Evolutionary conservation across 2,329 filamentous ascomycete genomes (phyloP).

Genomic region (Nothopassalora personata): DNA sequence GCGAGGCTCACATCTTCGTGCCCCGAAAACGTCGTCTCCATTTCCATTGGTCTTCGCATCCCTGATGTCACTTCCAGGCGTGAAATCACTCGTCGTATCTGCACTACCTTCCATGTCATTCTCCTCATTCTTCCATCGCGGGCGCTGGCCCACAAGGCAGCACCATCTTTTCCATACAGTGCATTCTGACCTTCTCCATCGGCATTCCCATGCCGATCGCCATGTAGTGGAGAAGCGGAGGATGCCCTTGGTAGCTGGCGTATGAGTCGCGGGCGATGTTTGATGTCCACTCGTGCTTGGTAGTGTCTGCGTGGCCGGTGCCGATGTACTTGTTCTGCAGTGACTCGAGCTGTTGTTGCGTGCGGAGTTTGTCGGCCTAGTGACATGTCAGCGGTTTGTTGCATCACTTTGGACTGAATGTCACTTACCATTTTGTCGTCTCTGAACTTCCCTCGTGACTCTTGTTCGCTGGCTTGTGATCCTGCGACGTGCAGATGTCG

Average conservation of each 20-base stretch:
- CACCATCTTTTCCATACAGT: constrained; percentile 72
- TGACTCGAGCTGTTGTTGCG: constrained; percentile 93
- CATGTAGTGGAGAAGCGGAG: constrained; percentile 82
- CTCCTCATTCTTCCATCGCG: constrained; percentile 21
- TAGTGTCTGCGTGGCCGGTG: constrained; percentile 93
- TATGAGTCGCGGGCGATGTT: constrained; percentile 95
- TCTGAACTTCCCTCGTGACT: not conserved
- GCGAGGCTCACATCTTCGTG: no score
- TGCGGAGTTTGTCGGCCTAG: constrained; percentile 91
- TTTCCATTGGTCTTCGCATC: no score
- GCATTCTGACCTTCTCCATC: constrained; percentile 66
- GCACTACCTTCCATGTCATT: not conserved
- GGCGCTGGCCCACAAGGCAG: constrained; percentile 50
- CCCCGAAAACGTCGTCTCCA: not conserved
- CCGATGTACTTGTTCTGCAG: constrained; percentile 94
- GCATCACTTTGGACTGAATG: not conserved
- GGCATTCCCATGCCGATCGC: constrained; percentile 82
- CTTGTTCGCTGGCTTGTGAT: not conserved
- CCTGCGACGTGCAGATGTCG: not conserved
- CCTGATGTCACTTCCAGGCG: no score
- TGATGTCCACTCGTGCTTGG: constrained; percentile 93
- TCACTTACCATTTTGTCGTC: constrained; percentile 4
- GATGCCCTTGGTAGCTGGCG: constrained; percentile 82
- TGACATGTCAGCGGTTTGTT: not conserved
- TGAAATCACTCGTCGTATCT: not conserved